A percentile compares a stretch with the other conserved stretches of the same genome.
Evolutionary conservation across 306 rosid species (phyloP).

Genomic region (Lablab purpureus): DNA sequence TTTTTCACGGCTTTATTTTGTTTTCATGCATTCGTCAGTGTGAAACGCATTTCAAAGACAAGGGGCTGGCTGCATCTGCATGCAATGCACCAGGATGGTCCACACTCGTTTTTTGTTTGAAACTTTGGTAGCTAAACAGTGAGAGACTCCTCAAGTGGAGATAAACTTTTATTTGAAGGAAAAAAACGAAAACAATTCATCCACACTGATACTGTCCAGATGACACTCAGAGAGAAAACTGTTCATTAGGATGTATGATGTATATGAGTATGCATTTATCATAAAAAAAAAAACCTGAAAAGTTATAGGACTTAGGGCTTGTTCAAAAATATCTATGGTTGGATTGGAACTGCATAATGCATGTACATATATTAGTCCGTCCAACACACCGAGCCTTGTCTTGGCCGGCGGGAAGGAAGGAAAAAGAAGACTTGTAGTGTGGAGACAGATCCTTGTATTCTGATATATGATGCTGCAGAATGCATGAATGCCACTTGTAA

Average conservation of each 20-base stretch:
- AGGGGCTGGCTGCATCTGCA: background rate
- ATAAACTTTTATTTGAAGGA: background rate
- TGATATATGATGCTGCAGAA: conserved; percentile 37
- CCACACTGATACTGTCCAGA: background rate
- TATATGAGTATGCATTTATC: background rate
- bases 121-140: background rate
- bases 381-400: background rate
- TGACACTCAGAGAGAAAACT: background rate
- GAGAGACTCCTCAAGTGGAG: background rate
- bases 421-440: conserved; percentile 9
- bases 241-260: background rate
- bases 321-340: background rate
- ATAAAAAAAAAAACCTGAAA: background rate
- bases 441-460: conserved; percentile 39
- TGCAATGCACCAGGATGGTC: conserved; percentile 14
- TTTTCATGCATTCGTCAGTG: conserved; percentile 43
- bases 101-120: conserved; percentile 26
- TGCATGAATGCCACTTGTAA: conserved; percentile 61
- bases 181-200: background rate
- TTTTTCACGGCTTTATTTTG: conserved; percentile 38
- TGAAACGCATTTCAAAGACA: conserved; percentile 43
- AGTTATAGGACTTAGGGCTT: background rate
- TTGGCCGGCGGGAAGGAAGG: conserved; percentile 9
- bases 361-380: background rate
- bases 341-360: background rate